phyloP scores from a whole-genome alignment of 495 filamentous ascomycete species.

The Lichina pygmaea region DNA sequence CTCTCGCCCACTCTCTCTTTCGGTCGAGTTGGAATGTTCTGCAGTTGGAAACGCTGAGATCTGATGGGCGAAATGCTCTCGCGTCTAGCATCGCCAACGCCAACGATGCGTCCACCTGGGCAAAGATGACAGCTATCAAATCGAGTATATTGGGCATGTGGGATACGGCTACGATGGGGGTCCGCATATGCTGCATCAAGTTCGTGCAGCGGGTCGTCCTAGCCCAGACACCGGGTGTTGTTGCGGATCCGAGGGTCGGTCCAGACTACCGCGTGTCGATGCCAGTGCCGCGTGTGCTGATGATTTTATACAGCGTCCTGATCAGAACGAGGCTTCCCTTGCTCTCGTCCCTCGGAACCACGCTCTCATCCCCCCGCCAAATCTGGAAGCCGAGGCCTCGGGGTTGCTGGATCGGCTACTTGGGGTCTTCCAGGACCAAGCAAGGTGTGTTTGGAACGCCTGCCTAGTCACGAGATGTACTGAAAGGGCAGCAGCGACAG shows the following conservation, averaged over 20 bases:
- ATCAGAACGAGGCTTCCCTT: constrained; percentile 69
- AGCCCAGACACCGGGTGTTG: constrained; percentile 60
- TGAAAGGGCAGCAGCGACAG: constrained; percentile 34
- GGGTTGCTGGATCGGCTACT: constrained; percentile 77
- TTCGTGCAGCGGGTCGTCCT: constrained; percentile 84
- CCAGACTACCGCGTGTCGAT: not conserved
- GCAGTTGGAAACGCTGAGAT: not conserved
- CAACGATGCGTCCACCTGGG: constrained; percentile 55
- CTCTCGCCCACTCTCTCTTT: constrained; percentile 5
- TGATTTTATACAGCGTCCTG: constrained; percentile 30
- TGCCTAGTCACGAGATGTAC: not conserved
- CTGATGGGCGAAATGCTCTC: not conserved
- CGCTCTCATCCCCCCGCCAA: constrained; percentile 41
- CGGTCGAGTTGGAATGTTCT: too few species aligned
- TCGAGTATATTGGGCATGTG: constrained; percentile 62
- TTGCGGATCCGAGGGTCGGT: constrained; percentile 64
- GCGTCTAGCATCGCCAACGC: constrained; percentile 48
- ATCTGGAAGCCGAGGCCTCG: constrained; percentile 72
- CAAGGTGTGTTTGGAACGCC: constrained; percentile 25
- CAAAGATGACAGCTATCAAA: constrained; percentile 71
- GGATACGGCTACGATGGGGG: constrained; percentile 50
- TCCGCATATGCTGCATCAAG: constrained; percentile 87
- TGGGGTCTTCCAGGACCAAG: constrained; percentile 62
- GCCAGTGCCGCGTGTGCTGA: not conserved
- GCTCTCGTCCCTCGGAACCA: constrained; percentile 65